Evolutionary conservation across 108 stramenopile species (phyloP), one percentile per base, ranked within the genome.

Genomic region (Conticribra guillardii): DNA sequence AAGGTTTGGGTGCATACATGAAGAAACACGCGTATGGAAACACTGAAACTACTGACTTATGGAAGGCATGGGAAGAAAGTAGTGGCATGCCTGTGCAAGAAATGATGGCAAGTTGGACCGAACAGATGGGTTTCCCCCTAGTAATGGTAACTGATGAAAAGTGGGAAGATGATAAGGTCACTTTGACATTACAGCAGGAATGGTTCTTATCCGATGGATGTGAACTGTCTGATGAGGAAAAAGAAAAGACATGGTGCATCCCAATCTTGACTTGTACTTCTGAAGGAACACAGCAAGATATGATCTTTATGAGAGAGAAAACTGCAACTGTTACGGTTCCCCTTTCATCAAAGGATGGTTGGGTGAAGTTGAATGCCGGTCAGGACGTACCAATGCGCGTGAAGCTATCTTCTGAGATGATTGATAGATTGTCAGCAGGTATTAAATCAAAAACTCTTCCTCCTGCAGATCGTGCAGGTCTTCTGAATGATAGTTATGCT

Each of bases 331-430:
- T 97, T 33, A 87, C 83, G 19, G 76, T 94, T 50, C 89, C 88
- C 60, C 47, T 91, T n/a, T 24, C 56, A 8, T 64, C 74, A 24
- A 73, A 71, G 50, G 73, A 71, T 23, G 82, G 78, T 29, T 98
- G 94, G 94, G 89, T 98, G 58, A 98, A 98, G 82, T 82, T 98
- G 32, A 98, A 98, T 82, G 90, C 92, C 7, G 93, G 93, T 26
- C 98, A 98, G 68, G 92, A 97, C 64, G 97, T 95, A 3, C 95
- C 95, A 4, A 90, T 97, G 88, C 87, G 98, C 3, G 96, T 97
- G 21, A 79, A 80, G 31, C 88, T 90, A 64, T 85, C 88, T 4
- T 67, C 83, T 7, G 89, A 82, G 56, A 94, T 97, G 93, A 62
- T 96, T 47, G 59, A 85, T 16, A 85, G 88, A 27, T 71, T 90